These are phyloP conservation scores for Plasmopara halstedii DNA, from an alignment of 352 stramenopile species.

Conservation along the genomic window DNA sequence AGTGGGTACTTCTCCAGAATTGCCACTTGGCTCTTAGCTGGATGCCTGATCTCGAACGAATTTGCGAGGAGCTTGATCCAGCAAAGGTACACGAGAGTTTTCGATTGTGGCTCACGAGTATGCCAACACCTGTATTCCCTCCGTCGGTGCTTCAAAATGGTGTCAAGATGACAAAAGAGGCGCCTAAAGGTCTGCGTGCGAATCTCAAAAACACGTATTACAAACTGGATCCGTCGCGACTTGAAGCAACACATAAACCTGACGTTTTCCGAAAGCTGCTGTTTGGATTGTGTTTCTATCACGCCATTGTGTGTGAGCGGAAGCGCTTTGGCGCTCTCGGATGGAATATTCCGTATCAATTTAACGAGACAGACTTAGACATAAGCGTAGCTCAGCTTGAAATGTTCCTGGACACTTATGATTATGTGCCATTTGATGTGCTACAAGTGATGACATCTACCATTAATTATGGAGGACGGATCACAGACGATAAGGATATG, in stretches of 20 bases:
- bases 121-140: constrained; percentile 76
- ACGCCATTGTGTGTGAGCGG: constrained; percentile 90
- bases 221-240: constrained; percentile 86
- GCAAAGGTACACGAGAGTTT: constrained; percentile 90
- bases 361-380: constrained; percentile 94
- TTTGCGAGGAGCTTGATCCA: constrained; percentile 87
- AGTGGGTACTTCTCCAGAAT: constrained; percentile 95
- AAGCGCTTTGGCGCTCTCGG: constrained; percentile 92
- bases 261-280: constrained; percentile 90
- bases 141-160: constrained; percentile 93
- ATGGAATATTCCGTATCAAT: constrained; percentile 97
- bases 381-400: constrained; percentile 79
- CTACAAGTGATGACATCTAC: constrained; percentile 90
- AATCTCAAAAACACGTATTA: constrained; percentile 95
- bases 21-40: constrained; percentile 93
- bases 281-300: constrained; percentile 90
- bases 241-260: constrained; percentile 86
- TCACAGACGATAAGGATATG: constrained; percentile 93
- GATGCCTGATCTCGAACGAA: constrained; percentile 92
- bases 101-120: constrained; percentile 93
- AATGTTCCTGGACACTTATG: constrained; percentile 89
- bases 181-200: constrained; percentile 88
- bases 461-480: constrained; percentile 92
- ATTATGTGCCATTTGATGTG: constrained; percentile 82
- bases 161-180: constrained; percentile 97